These are phyloP conservation scores for Xylaria sp. DNA, from an alignment of 2,329 filamentous ascomycete species.

Conservation along the genomic window DNA sequence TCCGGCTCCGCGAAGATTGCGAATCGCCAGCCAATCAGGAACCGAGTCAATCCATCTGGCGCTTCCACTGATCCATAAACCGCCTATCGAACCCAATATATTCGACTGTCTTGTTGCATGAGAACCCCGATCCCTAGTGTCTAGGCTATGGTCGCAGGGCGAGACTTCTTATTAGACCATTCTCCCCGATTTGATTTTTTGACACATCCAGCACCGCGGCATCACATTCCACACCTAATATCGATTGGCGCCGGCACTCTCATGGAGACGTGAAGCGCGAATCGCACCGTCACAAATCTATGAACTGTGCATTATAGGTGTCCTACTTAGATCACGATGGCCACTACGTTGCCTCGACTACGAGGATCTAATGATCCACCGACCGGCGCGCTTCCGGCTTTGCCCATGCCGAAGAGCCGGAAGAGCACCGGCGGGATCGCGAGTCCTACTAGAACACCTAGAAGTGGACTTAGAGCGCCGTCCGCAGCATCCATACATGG, in stretches of 20 bases:
- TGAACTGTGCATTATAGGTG: conserved; percentile 16
- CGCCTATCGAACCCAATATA: conserved; percentile 4
- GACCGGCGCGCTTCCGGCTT: conserved; percentile 71
- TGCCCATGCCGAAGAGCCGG: conserved; percentile 75
- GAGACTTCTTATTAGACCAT: neutral
- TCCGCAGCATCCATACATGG: conserved; percentile 56
- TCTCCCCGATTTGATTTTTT: conserved; percentile 1
- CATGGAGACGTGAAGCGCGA: conserved; percentile 26
- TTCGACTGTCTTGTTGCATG: neutral
- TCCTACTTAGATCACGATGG: conserved; percentile 48
- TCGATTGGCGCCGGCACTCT: neutral
- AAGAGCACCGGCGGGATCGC: conserved; percentile 63
- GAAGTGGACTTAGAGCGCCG: conserved; percentile 63
- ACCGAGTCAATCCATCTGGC: neutral
- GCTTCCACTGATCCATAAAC: neutral
- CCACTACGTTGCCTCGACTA: conserved; percentile 69
- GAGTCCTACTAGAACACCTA: conserved; percentile 54
- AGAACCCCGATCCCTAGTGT: conserved; percentile 2
- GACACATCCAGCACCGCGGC: neutral
- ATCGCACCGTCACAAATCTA: conserved; percentile 1
- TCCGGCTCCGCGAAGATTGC: conserved; percentile 12
- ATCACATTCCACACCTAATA: neutral
- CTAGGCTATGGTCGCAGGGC: conserved; percentile 16
- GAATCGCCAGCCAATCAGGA: conserved; percentile 21
- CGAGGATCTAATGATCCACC: conserved; percentile 74